Evolutionary conservation across 306 rosid genomes (phyloP).

Genomic region (Cucumis sativus): Cucumber_9930_V3 NC_026661.2:9691501-9692000

Average conservation of each 20-base stretch:
- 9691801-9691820: neutral
- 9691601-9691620: slow-evolving; percentile 20
- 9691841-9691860: neutral
- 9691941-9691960: neutral
- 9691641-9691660: slow-evolving; percentile 57
- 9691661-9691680: slow-evolving; percentile 23
- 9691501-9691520: slow-evolving; percentile 34
- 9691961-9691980: neutral
- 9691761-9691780: neutral
- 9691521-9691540: slow-evolving; percentile 64
- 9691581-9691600: slow-evolving; percentile 23
- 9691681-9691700: slow-evolving; percentile 18
- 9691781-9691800: neutral
- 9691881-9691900: neutral
- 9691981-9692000: neutral
- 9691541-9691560: slow-evolving; percentile 80
- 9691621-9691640: slow-evolving; percentile 32
- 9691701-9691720: neutral
- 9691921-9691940: neutral
- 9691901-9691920: neutral
- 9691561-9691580: slow-evolving; percentile 41
- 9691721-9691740: neutral
- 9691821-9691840: neutral
- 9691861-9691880: neutral
- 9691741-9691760: neutral